These are phyloP conservation scores for Populus simonii DNA, from an alignment of 345 rosid species.

Conservation along the genomic window DNA sequence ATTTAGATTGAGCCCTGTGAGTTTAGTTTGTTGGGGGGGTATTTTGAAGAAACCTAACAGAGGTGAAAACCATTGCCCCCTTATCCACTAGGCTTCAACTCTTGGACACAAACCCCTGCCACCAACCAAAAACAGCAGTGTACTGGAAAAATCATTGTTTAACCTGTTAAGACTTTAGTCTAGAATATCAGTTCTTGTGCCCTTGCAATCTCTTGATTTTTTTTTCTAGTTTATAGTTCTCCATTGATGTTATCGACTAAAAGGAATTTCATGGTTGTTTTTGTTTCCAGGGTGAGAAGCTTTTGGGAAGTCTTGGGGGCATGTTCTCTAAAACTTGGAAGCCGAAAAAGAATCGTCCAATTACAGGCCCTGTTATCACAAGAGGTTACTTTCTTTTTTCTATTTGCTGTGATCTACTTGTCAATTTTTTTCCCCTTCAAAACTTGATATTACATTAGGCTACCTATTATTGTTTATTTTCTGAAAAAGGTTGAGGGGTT, in stretches of 20 bases:
- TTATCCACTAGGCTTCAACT: background rate
- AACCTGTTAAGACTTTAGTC: background rate
- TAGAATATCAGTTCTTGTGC: background rate
- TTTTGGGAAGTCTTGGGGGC: slow-evolving; percentile 92
- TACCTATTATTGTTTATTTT: background rate
- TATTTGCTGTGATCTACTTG: background rate
- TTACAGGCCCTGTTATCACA: slow-evolving; percentile 63
- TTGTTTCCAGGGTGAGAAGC: slow-evolving; percentile 85
- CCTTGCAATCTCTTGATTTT: background rate
- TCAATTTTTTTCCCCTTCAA: background rate
- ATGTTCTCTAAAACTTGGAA: slow-evolving; percentile 90
- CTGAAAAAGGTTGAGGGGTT: background rate
- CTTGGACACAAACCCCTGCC: background rate
- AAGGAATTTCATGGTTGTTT: slow-evolving; percentile 4
- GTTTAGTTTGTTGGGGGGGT: background rate
- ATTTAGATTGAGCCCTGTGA: background rate
- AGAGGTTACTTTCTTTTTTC: slow-evolving; percentile 43
- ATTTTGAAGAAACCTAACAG: background rate
- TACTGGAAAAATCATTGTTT: background rate
- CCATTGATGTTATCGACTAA: background rate
- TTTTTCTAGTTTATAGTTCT: background rate
- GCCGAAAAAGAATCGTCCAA: slow-evolving; percentile 73
- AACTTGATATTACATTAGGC: background rate
- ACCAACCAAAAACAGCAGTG: background rate
- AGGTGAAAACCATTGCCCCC: background rate